Evolutionary conservation across 1,139 yeast genomes (phyloP), one percentile per base, ranked within the genome.

Genomic region (Magnusiomyces fungicola): DNA sequence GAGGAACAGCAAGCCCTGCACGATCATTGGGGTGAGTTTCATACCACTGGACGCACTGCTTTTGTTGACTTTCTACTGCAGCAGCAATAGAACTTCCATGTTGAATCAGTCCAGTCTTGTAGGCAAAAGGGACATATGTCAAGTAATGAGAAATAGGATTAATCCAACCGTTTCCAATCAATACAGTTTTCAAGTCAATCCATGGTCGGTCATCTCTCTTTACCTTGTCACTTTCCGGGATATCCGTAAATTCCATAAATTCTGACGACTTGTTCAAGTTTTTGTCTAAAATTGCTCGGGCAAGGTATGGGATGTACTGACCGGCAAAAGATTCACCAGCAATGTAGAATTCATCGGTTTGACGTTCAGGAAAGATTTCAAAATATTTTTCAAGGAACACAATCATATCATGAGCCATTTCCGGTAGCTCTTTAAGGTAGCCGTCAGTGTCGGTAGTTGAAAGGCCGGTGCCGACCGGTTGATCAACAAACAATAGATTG

Each of bases 261-360:
- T 14, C 25, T 3, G 36, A 29, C 64, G 45, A 30, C 16, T 48
- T 53, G 6, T 68, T 58, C 45, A 69, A 66, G 61, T 81, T 79
- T 46, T 75, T 65, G 1, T 75, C 69, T 49, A 79, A 59, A 18
- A 90, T 74, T 1, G 79, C 80, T 45, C 76, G 69, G 0, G 94
- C 95, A 52, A 90, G 77, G 65, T 84, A 87, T 1, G 98, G 98
- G 51, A 92, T 84, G 64, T 88, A 92, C 65, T 92, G 97, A 23
- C 99, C 99, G 1, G 98, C 97, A 69, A 83, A 94, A 58, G 96
- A 86, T 68, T 92, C 98, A 24, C 99, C 99, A 0, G 96, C 95
- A 45, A 92, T 66, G 57, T 79, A 81, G 3, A 92, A 69, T 33
- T 86, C 85, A 55, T 85, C 81, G 14, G 63, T 62, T 12, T 68